A percentile compares a stretch with the other conserved stretches of the same genome.
phyloP scores from a whole-genome alignment of 768 basidiomycete species.

The Termitomyces sp. region DNA sequence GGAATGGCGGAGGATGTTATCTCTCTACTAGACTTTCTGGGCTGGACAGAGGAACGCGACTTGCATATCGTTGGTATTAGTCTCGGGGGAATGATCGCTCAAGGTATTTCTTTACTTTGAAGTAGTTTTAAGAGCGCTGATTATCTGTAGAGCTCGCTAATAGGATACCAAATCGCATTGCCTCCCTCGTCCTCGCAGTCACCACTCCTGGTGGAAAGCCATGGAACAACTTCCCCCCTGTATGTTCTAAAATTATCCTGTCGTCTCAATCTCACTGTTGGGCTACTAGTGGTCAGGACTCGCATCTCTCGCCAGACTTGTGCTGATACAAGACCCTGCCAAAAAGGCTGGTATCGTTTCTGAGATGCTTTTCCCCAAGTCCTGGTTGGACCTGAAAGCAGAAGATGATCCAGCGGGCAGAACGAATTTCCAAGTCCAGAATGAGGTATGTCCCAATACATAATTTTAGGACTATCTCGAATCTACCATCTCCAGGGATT shows the following conservation, averaged over 20 bases:
- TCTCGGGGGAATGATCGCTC: slow-evolving; percentile 64
- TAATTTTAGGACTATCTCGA: not conserved
- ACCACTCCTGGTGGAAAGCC: slow-evolving; percentile 61
- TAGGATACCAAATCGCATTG: slow-evolving; percentile 60
- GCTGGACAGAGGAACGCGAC: slow-evolving; percentile 58
- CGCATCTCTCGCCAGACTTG: slow-evolving; percentile 26
- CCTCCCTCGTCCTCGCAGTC: slow-evolving; percentile 60
- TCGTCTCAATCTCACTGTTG: not conserved
- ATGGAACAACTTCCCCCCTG: slow-evolving; percentile 62
- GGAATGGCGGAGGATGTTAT: slow-evolving; percentile 77
- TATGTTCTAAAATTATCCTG: slow-evolving; percentile 23
- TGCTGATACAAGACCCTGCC: slow-evolving; percentile 39
- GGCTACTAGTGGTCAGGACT: slow-evolving; percentile 34
- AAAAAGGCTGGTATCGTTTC: slow-evolving; percentile 45
- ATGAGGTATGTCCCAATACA: slow-evolving; percentile 34
- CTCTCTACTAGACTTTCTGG: slow-evolving; percentile 61
- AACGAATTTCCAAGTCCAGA: slow-evolving; percentile 60
- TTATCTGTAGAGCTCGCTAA: slow-evolving; percentile 52
- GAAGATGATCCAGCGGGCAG: slow-evolving; percentile 49
- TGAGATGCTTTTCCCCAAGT: slow-evolving; percentile 51
- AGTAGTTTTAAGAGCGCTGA: not conserved
- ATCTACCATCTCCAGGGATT: slow-evolving; percentile 29
- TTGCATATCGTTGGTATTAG: slow-evolving; percentile 73
- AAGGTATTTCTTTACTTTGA: not conserved
- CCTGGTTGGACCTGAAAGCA: slow-evolving; percentile 56